These are phyloP conservation scores for Ceratocystis destructans DNA, from an alignment of 2,329 filamentous ascomycete genomes.

Conservation along the genomic window DNA sequence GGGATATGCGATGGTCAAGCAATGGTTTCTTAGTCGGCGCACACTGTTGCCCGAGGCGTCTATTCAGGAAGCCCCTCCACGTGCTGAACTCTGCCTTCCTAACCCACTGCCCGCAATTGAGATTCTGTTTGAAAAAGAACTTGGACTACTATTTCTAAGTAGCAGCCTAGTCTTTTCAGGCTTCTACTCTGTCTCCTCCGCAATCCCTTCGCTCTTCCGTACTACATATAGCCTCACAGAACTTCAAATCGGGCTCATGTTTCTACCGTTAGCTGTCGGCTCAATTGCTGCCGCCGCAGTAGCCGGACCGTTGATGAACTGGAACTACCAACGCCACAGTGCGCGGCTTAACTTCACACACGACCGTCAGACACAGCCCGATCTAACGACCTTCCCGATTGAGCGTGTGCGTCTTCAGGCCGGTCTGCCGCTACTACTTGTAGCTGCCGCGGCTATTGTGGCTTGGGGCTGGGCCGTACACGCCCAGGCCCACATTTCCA, in stretches of 20 bases:
- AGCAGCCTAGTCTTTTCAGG: slow-evolving; percentile 36
- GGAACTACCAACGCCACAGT: slow-evolving; percentile 53
- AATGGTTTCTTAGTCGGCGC: not conserved
- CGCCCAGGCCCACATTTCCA: slow-evolving; percentile 31
- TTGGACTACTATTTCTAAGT: slow-evolving; percentile 32
- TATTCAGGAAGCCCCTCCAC: not conserved
- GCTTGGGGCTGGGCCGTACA: slow-evolving; percentile 41
- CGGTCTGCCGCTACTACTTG: slow-evolving; percentile 36
- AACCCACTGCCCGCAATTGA: slow-evolving; percentile 31
- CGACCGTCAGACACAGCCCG: slow-evolving; percentile 38
- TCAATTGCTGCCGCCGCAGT: slow-evolving; percentile 34
- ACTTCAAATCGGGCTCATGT: slow-evolving; percentile 39
- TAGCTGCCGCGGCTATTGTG: slow-evolving; percentile 35
- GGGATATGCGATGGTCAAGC: slow-evolving; percentile 23
- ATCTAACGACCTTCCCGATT: slow-evolving; percentile 37
- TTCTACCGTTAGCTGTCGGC: slow-evolving; percentile 37
- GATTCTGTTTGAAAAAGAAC: slow-evolving; percentile 32
- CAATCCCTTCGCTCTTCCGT: slow-evolving; percentile 32
- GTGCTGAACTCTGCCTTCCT: slow-evolving; percentile 21
- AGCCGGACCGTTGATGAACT: slow-evolving; percentile 46
- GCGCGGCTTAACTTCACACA: slow-evolving; percentile 37
- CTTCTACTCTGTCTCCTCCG: slow-evolving; percentile 35
- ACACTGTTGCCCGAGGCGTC: not conserved
- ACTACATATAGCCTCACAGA: slow-evolving; percentile 47
- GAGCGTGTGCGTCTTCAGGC: slow-evolving; percentile 38